Evolutionary conservation across 805 yeast genomes (phyloP).

Genomic region (Starmera caribaea): DNA sequence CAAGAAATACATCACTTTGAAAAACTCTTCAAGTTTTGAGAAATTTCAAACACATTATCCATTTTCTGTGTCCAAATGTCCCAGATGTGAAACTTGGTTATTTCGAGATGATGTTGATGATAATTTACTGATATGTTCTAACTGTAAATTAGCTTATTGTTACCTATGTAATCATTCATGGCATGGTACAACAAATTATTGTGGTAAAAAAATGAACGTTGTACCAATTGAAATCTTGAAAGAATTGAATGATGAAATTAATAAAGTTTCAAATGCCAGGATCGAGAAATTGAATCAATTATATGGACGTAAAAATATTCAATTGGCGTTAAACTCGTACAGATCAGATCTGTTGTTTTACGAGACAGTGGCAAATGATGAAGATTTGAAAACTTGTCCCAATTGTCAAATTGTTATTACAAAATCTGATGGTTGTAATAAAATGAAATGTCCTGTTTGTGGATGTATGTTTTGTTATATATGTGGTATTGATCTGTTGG

Average conservation of each 20-base stretch:
- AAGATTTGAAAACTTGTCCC: conserved; percentile 41
- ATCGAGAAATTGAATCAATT: conserved; percentile 25
- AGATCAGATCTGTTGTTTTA: conserved; percentile 38
- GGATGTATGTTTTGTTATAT: conserved; percentile 39
- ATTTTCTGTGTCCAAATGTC: conserved; percentile 39
- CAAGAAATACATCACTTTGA: conserved; percentile 29
- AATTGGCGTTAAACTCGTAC: conserved; percentile 33
- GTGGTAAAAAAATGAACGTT: conserved; percentile 26
- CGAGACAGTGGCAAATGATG: conserved; percentile 31
- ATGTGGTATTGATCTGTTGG: conserved; percentile 35
- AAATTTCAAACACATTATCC: conserved; percentile 37
- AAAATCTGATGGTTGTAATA: conserved; percentile 55
- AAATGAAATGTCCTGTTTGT: conserved; percentile 48
- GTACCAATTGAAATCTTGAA: conserved; percentile 24
- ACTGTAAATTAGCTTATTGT: conserved; percentile 47
- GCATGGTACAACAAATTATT: conserved; percentile 44
- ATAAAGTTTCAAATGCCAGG: conserved; percentile 19
- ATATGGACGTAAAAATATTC: conserved; percentile 37
- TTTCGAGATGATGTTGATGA: conserved; percentile 37
- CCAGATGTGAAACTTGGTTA: conserved; percentile 40
- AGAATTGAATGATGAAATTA: conserved; percentile 20
- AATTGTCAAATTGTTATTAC: conserved; percentile 39
- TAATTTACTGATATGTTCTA: conserved; percentile 36
- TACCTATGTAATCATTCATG: conserved; percentile 47
- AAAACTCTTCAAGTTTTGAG: conserved; percentile 29